phyloP scores from a whole-genome alignment of 768 basidiomycete genomes.

The Lyophyllum atratum region DNA sequence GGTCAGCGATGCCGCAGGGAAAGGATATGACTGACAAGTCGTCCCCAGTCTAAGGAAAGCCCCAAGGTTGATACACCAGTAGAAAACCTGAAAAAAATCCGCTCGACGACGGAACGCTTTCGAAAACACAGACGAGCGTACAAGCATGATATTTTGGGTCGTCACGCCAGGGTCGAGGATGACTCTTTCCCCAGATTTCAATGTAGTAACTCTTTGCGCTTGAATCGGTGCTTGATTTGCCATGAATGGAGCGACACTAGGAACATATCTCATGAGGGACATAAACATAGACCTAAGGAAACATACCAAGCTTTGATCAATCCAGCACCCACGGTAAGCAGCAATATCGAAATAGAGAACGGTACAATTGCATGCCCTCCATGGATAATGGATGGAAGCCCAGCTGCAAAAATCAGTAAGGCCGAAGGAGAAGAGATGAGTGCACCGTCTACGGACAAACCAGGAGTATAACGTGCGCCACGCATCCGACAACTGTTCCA shows the following conservation, averaged over 20 bases:
- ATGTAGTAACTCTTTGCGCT: slow-evolving; percentile 8
- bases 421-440: too few relatives aligned
- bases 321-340: slow-evolving; percentile 10
- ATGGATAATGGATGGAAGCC: slow-evolving; percentile 14
- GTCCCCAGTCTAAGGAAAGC: slow-evolving; percentile 17
- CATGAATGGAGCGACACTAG: slow-evolving; percentile 19
- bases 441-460: slow-evolving; percentile 4
- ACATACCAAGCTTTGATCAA: slow-evolving; percentile 17
- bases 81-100: slow-evolving; percentile 12
- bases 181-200: slow-evolving; percentile 16
- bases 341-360: slow-evolving; percentile 14
- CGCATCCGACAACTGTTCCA: slow-evolving; percentile 23
- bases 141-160: slow-evolving; percentile 18
- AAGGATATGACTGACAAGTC: slow-evolving; percentile 5
- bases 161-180: slow-evolving; percentile 20
- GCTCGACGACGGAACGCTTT: neutral
- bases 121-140: neutral
- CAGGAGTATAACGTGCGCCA: slow-evolving; percentile 20
- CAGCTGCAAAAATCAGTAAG: slow-evolving; percentile 3
- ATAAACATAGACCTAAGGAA: neutral
- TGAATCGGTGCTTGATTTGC: slow-evolving; percentile 16
- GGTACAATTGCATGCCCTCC: slow-evolving; percentile 15
- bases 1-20: neutral
- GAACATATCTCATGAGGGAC: neutral
- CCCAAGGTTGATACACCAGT: slow-evolving; percentile 18